phyloP scores from a whole-genome alignment of 176 grass and related monocot species.

The Cenchrus fungigraminus region DNA sequence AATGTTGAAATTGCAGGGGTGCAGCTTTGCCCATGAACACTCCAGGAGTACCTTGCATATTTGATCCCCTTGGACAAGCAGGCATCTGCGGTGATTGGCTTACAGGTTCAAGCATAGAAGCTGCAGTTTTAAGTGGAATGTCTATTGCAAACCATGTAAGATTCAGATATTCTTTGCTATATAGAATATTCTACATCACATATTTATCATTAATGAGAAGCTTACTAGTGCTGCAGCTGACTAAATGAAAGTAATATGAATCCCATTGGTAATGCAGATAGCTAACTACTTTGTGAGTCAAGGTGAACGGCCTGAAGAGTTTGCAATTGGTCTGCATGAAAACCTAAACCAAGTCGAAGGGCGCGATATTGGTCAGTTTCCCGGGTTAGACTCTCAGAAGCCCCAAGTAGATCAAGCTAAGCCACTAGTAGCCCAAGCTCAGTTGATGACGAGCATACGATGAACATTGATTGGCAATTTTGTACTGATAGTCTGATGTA shows the following conservation, averaged over 20 bases:
- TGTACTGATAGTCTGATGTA: slow-evolving; percentile 32
- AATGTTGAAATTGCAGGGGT: slow-evolving; percentile 61
- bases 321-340: slow-evolving; percentile 65
- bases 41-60: slow-evolving; percentile 77
- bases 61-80: slow-evolving; percentile 84
- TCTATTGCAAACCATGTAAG: slow-evolving; percentile 84
- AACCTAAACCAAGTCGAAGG: slow-evolving; percentile 59
- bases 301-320: slow-evolving; percentile 56
- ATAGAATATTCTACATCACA: not conserved
- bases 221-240: not conserved
- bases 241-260: not conserved
- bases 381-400: slow-evolving; percentile 51
- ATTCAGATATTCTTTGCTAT: not conserved
- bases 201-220: not conserved
- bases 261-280: slow-evolving; percentile 53
- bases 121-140: slow-evolving; percentile 78
- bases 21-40: slow-evolving; percentile 86
- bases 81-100: slow-evolving; percentile 99
- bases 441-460: slow-evolving; percentile 40
- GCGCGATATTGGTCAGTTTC: slow-evolving; percentile 93
- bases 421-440: slow-evolving; percentile 37
- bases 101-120: slow-evolving; percentile 83
- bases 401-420: slow-evolving; percentile 41
- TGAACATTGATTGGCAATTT: slow-evolving; percentile 11
- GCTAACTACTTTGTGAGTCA: slow-evolving; percentile 64